Base-by-base conservation (phyloP, 2,329 filamentous ascomycete genomes). In the Phyllosticta citriasiana region DNA sequence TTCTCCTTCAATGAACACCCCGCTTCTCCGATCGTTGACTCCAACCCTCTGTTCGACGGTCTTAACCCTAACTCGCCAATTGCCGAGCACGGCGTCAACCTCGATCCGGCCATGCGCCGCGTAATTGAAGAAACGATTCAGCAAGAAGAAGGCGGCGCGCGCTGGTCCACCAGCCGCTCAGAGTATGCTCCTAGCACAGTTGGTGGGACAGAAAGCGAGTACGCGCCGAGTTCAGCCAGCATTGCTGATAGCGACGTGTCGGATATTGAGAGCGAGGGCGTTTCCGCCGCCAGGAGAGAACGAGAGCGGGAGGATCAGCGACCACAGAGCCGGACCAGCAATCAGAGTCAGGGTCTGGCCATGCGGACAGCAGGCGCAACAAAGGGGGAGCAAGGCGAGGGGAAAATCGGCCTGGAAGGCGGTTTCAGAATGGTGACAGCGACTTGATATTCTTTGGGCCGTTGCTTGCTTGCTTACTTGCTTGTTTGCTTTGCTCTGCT, bases 181-280 rank as follows among this genome's bases (percentile, higher is more conserved):
- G 60, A 62, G 16, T 62, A 62, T 33, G 60, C 60, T 1, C 60
- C 60, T 14, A 57, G 55, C 30, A 62, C 60, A 9, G 56, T 62
- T 7, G 60, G 54, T 3, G 59, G 59, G 35, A 57, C 59, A 8
- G 59, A 57, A 22, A 61, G 59, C 50, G 59, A 61, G 24, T 61
- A 61, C 24, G 54, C 59, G 5, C 59, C 59, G 1, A 61, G 59
- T 22, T 54, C 54, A 8, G 59, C 53, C 16, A 55, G 59, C 22
- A 51, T 57, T 16, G 54, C 59, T 24, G 59, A 61, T 16, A 53
- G 53, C 19, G 59, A 61, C 19, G 54, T 54, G 1, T 61, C 59
- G 9, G 27, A 51, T 7, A 33, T 35, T 22, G 59, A 40, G 8
- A 53, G 53, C 4, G 59, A 53, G 5, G 54, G 27, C 1, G 59